Conservation (phyloP, 1,284 basidiomycete species). For the Cystobasidium pallidum region DNA sequence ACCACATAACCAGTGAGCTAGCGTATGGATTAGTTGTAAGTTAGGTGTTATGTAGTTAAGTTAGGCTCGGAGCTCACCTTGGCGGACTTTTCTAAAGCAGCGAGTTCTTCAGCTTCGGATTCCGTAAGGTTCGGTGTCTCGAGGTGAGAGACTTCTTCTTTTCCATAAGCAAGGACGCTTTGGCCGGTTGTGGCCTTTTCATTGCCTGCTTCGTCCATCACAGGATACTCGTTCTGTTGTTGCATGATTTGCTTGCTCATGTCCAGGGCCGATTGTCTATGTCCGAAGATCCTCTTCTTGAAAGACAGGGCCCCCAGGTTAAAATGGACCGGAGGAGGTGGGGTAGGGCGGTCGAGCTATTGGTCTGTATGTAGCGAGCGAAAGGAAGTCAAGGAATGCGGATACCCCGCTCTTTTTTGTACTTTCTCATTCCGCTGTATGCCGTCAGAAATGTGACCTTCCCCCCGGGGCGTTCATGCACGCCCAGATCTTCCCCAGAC, state of each 20-base stretch:
- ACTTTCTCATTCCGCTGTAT: not conserved
- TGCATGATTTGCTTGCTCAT: not conserved
- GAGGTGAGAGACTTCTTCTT: slow-evolving; percentile 14
- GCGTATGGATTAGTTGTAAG: not conserved
- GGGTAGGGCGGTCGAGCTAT: too few relatives aligned
- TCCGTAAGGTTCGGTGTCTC: slow-evolving; percentile 2
- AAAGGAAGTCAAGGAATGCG: not conserved
- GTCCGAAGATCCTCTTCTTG: too few relatives aligned
- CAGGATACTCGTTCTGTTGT: not conserved
- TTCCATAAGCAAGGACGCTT: slow-evolving; percentile 2
- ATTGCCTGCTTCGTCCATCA: not conserved
- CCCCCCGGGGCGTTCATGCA: too few relatives aligned
- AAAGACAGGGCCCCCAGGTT: too few relatives aligned
- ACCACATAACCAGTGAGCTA: slow-evolving; percentile 52
- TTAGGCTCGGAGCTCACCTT: not conserved
- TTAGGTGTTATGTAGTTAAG: not conserved
- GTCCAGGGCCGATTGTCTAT: not conserved
- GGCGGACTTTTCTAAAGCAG: slow-evolving; percentile 4
- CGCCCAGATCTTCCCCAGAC: too few relatives aligned
- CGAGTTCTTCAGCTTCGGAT: slow-evolving; percentile 14
- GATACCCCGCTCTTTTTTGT: not conserved
- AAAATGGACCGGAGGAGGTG: too few relatives aligned
- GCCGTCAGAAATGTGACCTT: not conserved
- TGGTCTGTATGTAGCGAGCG: not conserved
- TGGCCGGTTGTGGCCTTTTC: slow-evolving; percentile 1